A percentile compares a stretch with the other conserved stretches of the same genome.
Conservation (phyloP, 495 filamentous ascomycete species). For the Tuber melanosporum region DNA sequence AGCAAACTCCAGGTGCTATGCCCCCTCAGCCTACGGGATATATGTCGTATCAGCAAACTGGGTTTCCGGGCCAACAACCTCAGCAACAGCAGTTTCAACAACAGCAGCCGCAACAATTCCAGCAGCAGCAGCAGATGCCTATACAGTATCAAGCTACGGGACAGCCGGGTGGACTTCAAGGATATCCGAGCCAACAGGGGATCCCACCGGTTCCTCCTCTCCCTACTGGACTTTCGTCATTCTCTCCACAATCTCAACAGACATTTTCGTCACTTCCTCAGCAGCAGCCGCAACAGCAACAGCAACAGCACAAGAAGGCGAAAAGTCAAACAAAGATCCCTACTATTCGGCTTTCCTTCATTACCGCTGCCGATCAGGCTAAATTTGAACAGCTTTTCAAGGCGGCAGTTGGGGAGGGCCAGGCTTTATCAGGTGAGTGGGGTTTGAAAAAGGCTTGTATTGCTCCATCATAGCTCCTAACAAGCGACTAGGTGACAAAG, state of each 20-base stretch:
- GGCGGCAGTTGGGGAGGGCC: conserved; percentile 79
- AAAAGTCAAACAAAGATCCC: conserved; percentile 63
- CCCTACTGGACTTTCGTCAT: conserved; percentile 53
- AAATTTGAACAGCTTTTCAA: conserved; percentile 99
- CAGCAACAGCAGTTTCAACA: conserved; percentile 56
- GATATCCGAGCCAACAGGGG: conserved; percentile 46
- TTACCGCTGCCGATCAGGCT: conserved; percentile 89
- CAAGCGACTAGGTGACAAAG: conserved; percentile 61
- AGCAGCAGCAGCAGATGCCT: conserved; percentile 53
- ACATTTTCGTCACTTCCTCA: conserved; percentile 41
- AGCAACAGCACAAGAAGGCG: conserved; percentile 56
- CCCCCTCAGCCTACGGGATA: conserved; percentile 46
- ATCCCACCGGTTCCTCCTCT: conserved; percentile 50
- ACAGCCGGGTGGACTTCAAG: conserved; percentile 47
- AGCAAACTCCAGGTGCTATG: conserved; percentile 42
- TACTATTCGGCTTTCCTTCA: conserved; percentile 91
- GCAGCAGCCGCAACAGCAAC: conserved; percentile 52
- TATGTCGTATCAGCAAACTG: conserved; percentile 56
- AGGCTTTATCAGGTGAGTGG: conserved; percentile 68
- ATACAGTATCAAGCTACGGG: conserved; percentile 57
- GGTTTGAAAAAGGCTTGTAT: neutral
- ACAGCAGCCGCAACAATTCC: conserved; percentile 51
- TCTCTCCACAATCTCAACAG: conserved; percentile 48
- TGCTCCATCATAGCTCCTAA: conserved; percentile 1
- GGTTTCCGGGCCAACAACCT: conserved; percentile 55